These are phyloP conservation scores for Teratosphaeria pseudoeucalypti DNA, from an alignment of 2,329 filamentous ascomycete species.

Conservation along the genomic window DNA sequence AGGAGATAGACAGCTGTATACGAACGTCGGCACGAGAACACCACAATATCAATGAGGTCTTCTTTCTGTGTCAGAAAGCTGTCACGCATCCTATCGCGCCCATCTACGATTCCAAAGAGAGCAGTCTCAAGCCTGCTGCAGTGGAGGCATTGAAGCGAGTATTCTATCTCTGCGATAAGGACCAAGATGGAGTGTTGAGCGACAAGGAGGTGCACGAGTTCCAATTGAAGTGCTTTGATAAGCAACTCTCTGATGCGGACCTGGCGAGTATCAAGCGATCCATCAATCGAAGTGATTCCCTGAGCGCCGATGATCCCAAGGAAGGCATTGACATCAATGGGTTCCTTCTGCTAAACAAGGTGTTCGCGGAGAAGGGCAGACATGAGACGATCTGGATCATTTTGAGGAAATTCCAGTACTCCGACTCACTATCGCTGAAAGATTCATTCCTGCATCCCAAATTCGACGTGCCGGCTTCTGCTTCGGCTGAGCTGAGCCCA, in stretches of 20 bases:
- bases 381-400: slow-evolving; percentile 99
- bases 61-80: slow-evolving; percentile 96
- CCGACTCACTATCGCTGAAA: slow-evolving; percentile 83
- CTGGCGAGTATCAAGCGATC: slow-evolving; percentile 84
- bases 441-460: slow-evolving; percentile 87
- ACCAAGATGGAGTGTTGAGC: slow-evolving; percentile 86
- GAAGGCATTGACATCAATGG: slow-evolving; percentile 71
- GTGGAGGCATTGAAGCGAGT: slow-evolving; percentile 77
- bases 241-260: slow-evolving; percentile 69
- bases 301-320: slow-evolving; percentile 6
- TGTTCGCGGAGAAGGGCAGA: slow-evolving; percentile 93
- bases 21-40: slow-evolving; percentile 85
- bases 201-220: slow-evolving; percentile 87
- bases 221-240: slow-evolving; percentile 84
- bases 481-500: slow-evolving; percentile 87
- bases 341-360: slow-evolving; percentile 84
- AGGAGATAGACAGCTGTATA: slow-evolving; percentile 97
- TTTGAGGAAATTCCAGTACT: slow-evolving; percentile 87
- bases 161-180: slow-evolving; percentile 93
- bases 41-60: slow-evolving; percentile 85
- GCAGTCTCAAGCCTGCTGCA: slow-evolving; percentile 73
- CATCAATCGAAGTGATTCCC: slow-evolving; percentile 44
- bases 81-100: slow-evolving; percentile 95
- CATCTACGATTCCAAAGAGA: slow-evolving; percentile 91
- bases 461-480: slow-evolving; percentile 85